A percentile compares a stretch with the other conserved stretches of the same genome.
Evolutionary conservation across 148 eudicot genomes (phyloP).

Genomic region (Silene latifolia): DNA sequence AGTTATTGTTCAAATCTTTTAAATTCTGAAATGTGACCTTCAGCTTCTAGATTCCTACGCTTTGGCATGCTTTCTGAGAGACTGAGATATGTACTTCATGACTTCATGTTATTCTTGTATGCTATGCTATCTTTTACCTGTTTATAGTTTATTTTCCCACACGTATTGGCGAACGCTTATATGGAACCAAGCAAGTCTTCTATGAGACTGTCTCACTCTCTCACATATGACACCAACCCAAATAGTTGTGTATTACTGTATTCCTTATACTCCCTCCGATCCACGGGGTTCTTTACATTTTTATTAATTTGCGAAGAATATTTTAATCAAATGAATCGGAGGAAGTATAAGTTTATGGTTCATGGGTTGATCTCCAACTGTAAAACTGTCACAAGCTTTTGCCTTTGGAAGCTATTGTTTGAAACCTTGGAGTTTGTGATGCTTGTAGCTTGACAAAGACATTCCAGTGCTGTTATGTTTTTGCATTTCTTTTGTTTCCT

Average conservation of each 20-base stretch:
- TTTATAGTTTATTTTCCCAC: neutral
- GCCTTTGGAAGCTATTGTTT: neutral
- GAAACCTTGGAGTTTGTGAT: neutral
- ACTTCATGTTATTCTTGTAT: neutral
- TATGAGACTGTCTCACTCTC: neutral
- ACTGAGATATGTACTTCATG: neutral
- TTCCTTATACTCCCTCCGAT: neutral
- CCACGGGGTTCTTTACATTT: no score
- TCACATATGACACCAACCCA: neutral
- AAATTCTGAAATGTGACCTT: neutral
- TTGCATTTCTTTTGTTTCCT: neutral
- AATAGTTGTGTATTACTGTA: neutral
- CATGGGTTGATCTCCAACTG: neutral
- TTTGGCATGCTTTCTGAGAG: neutral
- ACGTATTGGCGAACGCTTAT: neutral
- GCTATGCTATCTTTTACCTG: neutral
- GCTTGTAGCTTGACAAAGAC: neutral
- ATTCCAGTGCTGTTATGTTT: neutral
- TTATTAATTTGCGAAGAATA: no score
- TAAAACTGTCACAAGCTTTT: neutral
- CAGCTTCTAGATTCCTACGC: neutral
- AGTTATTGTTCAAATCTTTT: neutral
- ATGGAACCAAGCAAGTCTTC: neutral
- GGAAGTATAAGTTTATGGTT: neutral
- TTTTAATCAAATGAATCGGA: no score